Percentiles rank a stretch among this genome's conserved stretches.
phyloP scores from a whole-genome alignment of 176 grass and related monocot species.

The Avena eriantha region DNA sequence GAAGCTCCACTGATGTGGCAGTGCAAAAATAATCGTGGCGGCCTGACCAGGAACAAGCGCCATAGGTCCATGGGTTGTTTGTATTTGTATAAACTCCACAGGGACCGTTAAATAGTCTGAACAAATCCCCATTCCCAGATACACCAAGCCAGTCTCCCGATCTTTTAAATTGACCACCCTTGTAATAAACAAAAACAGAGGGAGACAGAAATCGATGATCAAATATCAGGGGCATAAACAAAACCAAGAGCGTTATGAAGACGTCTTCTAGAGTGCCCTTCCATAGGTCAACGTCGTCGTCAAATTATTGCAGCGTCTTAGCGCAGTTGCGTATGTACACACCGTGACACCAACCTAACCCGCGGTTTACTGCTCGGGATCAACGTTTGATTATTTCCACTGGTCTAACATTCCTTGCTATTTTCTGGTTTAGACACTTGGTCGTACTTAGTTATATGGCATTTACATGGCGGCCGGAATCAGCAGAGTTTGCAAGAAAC shows the following conservation, averaged over 20 bases:
- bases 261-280: constrained; percentile 8
- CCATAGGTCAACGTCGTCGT: constrained; percentile 29
- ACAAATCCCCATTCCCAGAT: not conserved
- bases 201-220: constrained; percentile 3
- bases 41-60: not conserved
- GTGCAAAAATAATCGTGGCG: not conserved
- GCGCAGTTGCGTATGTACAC: not conserved
- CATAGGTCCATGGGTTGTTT: not conserved
- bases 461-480: constrained; percentile 27
- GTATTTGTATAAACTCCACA: not conserved
- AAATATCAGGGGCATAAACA: constrained; percentile 24
- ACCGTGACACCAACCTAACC: constrained; percentile 20
- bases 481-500: not conserved
- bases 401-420: not conserved
- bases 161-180: constrained; percentile 44
- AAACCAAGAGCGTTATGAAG: not conserved
- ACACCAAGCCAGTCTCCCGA: not conserved
- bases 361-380: not conserved
- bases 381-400: not conserved
- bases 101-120: not conserved
- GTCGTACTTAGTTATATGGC: not conserved
- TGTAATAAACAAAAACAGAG: constrained; percentile 25
- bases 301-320: constrained; percentile 43
- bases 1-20: not conserved
- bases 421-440: constrained; percentile 20